Evolutionary conservation across 768 basidiomycete genomes (phyloP), one percentile per base, ranked within the genome.

Genomic region (Mycena indigotica): DNA sequence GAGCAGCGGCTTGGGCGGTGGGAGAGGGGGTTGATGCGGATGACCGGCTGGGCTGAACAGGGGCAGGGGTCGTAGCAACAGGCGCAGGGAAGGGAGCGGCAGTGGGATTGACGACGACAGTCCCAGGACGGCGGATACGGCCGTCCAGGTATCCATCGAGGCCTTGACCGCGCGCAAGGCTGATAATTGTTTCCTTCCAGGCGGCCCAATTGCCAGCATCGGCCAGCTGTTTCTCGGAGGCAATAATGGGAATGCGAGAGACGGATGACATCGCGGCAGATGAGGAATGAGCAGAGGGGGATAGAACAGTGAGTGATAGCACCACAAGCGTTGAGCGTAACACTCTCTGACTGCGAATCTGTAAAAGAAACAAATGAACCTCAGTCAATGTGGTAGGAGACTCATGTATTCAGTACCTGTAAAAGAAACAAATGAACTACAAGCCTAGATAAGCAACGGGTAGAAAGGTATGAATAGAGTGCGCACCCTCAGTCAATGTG

Each of bases 331-430:
- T 24, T 10, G 41, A 45, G 12, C 21, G 19, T 10, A 21, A 16
- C 17, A 28, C 41, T 4, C 17, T 57, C 56, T 57, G 56, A 57
- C 56, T 57, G 56, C 56, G 56, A 57, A 56, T 56, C 55, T 57
- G 50, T 57, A 23, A 28, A 57, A 6, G 12, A 24, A 21, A 13
- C 12, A 5, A 44, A 21, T 44, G 5, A 21, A 6, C 6, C 41
- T 19, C 41, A 44, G 41, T 6, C 6, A 44, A 16, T 13, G 41
- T 44, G 41, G 41, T 44, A 44, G n/a, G 12, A 44, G 41, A 44
- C 41, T 44, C 41, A 15, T 44, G 17, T 35, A 35, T 44, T 15
- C 41, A n/a, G 35, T 38, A 44, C 41, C 41, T 44, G 41, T 44
- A 44, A 19, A 44, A 8, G 6, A 13, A 21, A 44, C 13, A 35